Evolutionary conservation across 352 stramenopile genomes (phyloP).

Genomic region (Pythium utonaiense): DNA sequence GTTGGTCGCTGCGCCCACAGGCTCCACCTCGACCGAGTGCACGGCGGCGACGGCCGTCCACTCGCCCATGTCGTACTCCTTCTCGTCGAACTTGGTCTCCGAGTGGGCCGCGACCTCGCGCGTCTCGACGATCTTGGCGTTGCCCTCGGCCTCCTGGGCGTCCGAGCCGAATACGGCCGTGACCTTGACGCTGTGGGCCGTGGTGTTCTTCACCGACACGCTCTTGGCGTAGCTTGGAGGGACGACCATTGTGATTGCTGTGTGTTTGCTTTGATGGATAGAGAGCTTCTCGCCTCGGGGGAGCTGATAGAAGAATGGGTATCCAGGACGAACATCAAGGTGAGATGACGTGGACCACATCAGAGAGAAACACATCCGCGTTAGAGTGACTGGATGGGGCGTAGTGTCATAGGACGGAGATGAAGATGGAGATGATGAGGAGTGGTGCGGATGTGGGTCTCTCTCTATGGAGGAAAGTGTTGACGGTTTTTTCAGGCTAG

Average conservation of each 20-base stretch:
- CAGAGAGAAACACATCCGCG: conserved; percentile 16
- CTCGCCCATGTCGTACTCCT: conserved; percentile 78
- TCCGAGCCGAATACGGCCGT: conserved; percentile 66
- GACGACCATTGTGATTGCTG: conserved; percentile 38
- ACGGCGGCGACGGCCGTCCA: conserved; percentile 66
- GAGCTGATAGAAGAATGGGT: conserved; percentile 17
- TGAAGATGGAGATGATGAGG: not conserved
- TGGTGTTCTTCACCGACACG: conserved; percentile 71
- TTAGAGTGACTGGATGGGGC: not conserved
- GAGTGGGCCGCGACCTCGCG: conserved; percentile 41
- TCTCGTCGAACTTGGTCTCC: conserved; percentile 41
- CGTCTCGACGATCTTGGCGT: conserved; percentile 62
- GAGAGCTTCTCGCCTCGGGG: not conserved
- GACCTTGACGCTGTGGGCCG: conserved; percentile 48
- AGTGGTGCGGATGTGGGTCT: not conserved
- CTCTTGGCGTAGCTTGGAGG: conserved; percentile 69
- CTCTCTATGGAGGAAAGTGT: no score
- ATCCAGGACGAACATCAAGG: not conserved
- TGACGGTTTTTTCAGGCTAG: no score
- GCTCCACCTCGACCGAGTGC: conserved; percentile 52
- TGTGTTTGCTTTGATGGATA: not conserved
- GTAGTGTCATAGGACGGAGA: no score
- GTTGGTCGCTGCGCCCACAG: conserved; percentile 16
- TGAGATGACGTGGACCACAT: conserved; percentile 17
- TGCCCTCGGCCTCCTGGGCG: conserved; percentile 58